Evolutionary conservation across 2,329 filamentous ascomycete genomes (phyloP), one percentile per base, ranked within the genome.

Genomic region (Fusarium anguioides): DNA sequence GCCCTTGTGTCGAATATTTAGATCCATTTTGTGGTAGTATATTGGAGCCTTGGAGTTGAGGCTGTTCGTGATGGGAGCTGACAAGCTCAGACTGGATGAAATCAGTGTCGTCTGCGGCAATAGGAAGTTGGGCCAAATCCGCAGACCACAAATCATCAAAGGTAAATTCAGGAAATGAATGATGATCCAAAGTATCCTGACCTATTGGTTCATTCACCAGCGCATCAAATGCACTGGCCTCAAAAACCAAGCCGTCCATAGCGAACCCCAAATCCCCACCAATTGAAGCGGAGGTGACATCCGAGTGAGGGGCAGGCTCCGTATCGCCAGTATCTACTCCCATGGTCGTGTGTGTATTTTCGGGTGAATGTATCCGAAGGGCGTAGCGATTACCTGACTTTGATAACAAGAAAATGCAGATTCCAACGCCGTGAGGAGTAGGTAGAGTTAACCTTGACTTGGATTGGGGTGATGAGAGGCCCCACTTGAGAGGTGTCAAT

Each of bases 311-410:
- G 27, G 23, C 8, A 29, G 6, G 12, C 18, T 29, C 23, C 33
- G 10, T 27, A 26, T 55, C 11, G 17, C 18, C 31, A 8, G 29
- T 15, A 18, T 47, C 31, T n/a, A n/a, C n/a, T 17, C 14, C 27
- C 18, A 31, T 62, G 17, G 26, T 56, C 27, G 20, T 7, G 17
- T 29, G 41, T 41, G 14, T 46, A 31, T 24, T 42, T 29, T 40
- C 48, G 59, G 59, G 21, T 37, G 37, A 39, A 26, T 24, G 18
- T 62, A 47, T 47, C 57, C 47, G 57, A 26, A 47, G 15, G 49
- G 49, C 29, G 40, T 21, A 14, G 8, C 15, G 31, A 33, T 33
- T 33, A n/a, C n/a, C n/a, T n/a, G 15, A 17, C 8, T 20, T 31
- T 4, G 40, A n/a, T 53, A 18, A 29, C 11, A 12, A 12, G 48